phyloP scores from a whole-genome alignment of 2,329 filamentous ascomycete species.

The Hirsutella rhossiliensis region DNA sequence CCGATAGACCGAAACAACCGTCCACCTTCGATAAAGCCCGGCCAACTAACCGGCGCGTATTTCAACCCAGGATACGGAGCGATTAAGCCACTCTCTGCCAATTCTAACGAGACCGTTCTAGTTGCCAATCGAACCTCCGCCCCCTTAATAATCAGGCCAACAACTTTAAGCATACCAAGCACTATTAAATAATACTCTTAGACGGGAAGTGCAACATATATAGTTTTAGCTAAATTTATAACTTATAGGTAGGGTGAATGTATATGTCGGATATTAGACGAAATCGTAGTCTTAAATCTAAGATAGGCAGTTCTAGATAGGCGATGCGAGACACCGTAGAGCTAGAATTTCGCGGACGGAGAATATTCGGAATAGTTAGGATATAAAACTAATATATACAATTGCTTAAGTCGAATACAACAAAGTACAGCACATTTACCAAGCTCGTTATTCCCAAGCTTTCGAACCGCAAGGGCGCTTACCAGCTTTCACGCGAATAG shows the following conservation, averaged over 20 bases:
- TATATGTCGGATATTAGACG: neutral
- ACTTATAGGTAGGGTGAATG: neutral
- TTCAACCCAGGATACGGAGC: conserved; percentile 27
- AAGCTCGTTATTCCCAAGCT: neutral
- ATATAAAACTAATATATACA: neutral
- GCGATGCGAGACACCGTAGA: neutral
- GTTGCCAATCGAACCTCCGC: conserved; percentile 9
- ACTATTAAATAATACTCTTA: neutral
- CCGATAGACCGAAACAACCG: conserved; percentile 19
- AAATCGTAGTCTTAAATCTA: neutral
- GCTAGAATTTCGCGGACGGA: too few species aligned
- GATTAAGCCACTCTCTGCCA: conserved; percentile 6
- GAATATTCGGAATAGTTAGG: too few species aligned
- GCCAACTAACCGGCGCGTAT: conserved; percentile 26
- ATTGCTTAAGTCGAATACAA: neutral
- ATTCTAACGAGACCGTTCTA: conserved; percentile 7
- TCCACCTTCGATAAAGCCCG: conserved; percentile 21
- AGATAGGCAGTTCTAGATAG: neutral
- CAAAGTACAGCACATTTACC: neutral
- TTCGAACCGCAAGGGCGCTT: too few species aligned
- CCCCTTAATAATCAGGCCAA: neutral
- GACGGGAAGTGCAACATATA: neutral
- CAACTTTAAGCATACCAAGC: neutral
- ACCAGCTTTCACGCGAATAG: too few species aligned
- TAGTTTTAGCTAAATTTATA: neutral